Evolutionary conservation across 768 basidiomycete genomes (phyloP).

Genomic region (Tephrocybe rancida): DNA sequence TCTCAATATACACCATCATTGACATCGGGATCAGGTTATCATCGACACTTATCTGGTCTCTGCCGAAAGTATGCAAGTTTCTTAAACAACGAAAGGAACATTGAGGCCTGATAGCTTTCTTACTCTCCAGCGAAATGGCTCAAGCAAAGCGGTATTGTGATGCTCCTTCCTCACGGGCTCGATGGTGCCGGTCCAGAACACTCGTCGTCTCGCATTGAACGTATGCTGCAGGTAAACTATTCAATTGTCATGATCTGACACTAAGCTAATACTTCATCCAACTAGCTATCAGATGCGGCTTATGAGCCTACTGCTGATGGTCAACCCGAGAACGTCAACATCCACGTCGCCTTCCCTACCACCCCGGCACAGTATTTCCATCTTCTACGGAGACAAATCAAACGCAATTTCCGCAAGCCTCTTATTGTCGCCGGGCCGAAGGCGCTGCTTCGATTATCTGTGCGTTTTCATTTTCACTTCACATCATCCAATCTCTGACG

Average conservation of each 20-base stretch:
- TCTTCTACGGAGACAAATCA: conserved; percentile 83
- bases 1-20: too few species aligned
- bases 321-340: conserved; percentile 64
- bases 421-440: conserved; percentile 86
- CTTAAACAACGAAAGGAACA: neutral
- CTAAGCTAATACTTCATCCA: conserved; percentile 1
- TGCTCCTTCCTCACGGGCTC: conserved; percentile 87
- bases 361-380: conserved; percentile 95
- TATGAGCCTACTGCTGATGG: conserved; percentile 33
- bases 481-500: neutral
- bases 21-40: too few species aligned
- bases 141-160: conserved; percentile 85
- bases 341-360: conserved; percentile 85
- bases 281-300: conserved; percentile 77
- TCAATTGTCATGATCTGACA: neutral
- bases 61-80: conserved; percentile 65
- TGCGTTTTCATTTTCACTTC: conserved; percentile 33
- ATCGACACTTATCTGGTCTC: conserved; percentile 90
- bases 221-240: conserved; percentile 78
- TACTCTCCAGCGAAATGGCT: conserved; percentile 89
- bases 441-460: conserved; percentile 75
- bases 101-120: neutral
- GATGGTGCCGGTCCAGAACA: conserved; percentile 96
- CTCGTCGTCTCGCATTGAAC: conserved; percentile 84
- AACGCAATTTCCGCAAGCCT: conserved; percentile 85